A percentile compares a stretch with the other conserved stretches of the same genome.
Evolutionary conservation across 2,329 filamentous ascomycete genomes (phyloP).

Genomic region (Amylocarpus encephaloides): DNA sequence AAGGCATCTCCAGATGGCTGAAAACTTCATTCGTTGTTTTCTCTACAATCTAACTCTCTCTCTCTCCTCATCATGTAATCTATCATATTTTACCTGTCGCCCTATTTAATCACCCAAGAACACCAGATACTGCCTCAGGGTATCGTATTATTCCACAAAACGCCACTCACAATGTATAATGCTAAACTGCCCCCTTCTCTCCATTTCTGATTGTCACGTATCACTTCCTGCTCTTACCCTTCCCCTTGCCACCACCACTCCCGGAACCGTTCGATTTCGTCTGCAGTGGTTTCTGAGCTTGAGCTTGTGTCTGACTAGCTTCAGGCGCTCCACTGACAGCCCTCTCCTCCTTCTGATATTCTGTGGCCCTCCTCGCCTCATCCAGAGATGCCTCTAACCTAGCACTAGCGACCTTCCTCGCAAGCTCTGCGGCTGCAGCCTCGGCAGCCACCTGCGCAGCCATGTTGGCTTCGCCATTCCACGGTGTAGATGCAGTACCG

Average conservation of each 20-base stretch:
- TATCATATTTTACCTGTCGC: neutral
- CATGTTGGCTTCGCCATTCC: neutral
- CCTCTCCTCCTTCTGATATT: neutral
- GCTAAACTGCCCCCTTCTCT: neutral
- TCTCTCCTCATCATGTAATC: neutral
- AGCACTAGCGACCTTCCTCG: neutral
- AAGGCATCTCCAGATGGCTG: no score
- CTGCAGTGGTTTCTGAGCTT: neutral
- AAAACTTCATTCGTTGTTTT: neutral
- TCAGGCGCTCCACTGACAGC: neutral
- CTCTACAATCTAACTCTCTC: neutral
- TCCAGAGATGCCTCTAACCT: neutral
- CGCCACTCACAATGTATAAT: neutral
- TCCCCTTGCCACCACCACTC: conserved; percentile 5
- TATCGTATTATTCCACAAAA: neutral
- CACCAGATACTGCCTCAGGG: neutral
- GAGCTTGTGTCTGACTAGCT: no score
- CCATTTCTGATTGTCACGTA: neutral
- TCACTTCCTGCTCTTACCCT: conserved; percentile 1
- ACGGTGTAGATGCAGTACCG: neutral
- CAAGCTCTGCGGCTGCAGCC: conserved; percentile 2
- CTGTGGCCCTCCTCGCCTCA: neutral
- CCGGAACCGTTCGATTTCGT: neutral
- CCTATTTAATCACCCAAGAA: neutral
- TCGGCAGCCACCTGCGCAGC: neutral